phyloP scores from a whole-genome alignment of 352 stramenopile species.

The Pythium sukuiense region DNA sequence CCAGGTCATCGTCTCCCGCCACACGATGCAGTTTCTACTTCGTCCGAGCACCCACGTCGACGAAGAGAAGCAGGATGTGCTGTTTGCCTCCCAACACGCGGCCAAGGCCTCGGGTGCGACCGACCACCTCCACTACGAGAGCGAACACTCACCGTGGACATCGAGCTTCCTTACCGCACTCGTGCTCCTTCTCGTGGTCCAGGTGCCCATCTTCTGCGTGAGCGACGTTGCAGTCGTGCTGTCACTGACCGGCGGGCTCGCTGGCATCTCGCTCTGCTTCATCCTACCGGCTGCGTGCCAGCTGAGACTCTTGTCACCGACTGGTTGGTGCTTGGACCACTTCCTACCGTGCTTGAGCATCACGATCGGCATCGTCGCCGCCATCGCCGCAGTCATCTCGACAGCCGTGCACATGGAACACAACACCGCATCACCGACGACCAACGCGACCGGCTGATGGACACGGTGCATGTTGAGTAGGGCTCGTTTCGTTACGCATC shows the following conservation, averaged over 20 bases:
- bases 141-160: constrained; percentile 14
- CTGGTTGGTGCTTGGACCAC: constrained; percentile 30
- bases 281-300: constrained; percentile 51
- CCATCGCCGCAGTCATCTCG: constrained; percentile 35
- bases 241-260: constrained; percentile 42
- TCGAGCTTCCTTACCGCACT: constrained; percentile 27
- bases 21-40: constrained; percentile 43
- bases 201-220: constrained; percentile 41
- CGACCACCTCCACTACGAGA: constrained; percentile 13
- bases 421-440: background rate
- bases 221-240: constrained; percentile 34
- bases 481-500: background rate
- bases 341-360: constrained; percentile 39
- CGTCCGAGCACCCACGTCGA: constrained; percentile 20
- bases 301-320: constrained; percentile 37
- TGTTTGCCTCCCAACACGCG: constrained; percentile 32
- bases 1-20: constrained; percentile 48
- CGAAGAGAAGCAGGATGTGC: constrained; percentile 32
- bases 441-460: constrained; percentile 6
- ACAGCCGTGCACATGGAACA: constrained; percentile 23
- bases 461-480: background rate
- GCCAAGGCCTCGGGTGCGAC: constrained; percentile 15
- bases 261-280: constrained; percentile 44
- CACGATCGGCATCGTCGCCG: constrained; percentile 30
- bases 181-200: constrained; percentile 33